Evolutionary conservation across 2,329 filamentous ascomycete genomes (phyloP), one percentile per base, ranked within the genome.

Genomic region (Alternaria triticina): DNA sequence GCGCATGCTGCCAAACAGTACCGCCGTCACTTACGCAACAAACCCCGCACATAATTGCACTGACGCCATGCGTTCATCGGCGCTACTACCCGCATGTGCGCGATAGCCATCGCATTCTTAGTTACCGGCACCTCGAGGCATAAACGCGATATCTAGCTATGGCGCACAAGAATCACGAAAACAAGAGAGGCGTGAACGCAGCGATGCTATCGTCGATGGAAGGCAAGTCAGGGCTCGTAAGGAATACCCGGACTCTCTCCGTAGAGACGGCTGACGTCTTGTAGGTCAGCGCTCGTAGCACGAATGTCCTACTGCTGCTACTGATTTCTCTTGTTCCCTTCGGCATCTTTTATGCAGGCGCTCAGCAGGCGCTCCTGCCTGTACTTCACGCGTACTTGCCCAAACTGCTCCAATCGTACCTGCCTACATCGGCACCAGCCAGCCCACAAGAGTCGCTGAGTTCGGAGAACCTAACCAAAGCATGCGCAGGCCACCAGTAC

Each of bases 401-500:
- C 11, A 7, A 12, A 13, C 63, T 45, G 22, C 33, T 71, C 6
- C 65, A 64, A 30, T 12, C 7, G 23, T 69, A 61, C 50, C 50
- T 70, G 7, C 50, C 12, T 11, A 2, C 13, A n/a, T 12, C 15
- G 5, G 8, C 13, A 11, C 11, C 47, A 13, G 25, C n/a, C 27
- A 51, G 2, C 3, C 12, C 13, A 6, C 4, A 23, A 15, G 28
- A 10, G 13, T 3, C 13, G 5, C 3, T 6, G 9, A 17, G n/a
- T n/a, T 3, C 4, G 2, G 1, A 25, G 10, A 27, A 10, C 28
- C 20, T 68, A 6, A 54, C 65, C 22, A 49, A 64, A 49, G 59
- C 61, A 47, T 75, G 73, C 47, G 28, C 61, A 9, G 23, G 47
- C 3, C 71, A 75, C 50, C 67, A 63, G n/a, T 74, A 74, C 44